Percentiles rank a stretch among this genome's conserved stretches.
Evolutionary conservation across 495 filamentous ascomycete species (phyloP).

Genomic region (Lasiosphaeria hispida): DNA sequence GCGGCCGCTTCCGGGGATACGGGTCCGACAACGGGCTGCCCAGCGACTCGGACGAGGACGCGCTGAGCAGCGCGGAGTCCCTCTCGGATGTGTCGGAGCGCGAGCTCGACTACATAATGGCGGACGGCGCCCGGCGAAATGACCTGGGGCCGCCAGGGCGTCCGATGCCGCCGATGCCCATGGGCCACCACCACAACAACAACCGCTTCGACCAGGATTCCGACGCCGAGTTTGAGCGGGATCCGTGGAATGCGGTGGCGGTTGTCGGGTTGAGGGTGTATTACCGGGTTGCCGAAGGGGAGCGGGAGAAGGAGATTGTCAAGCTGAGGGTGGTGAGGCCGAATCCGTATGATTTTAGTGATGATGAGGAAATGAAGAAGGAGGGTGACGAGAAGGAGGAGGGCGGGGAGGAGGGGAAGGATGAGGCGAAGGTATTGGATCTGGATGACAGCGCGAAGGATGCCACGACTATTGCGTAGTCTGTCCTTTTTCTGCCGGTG

Average conservation of each 20-base stretch:
- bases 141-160: background rate
- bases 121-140: constrained; percentile 2
- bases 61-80: constrained; percentile 33
- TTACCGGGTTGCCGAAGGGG: constrained; percentile 55
- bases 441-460: constrained; percentile 51
- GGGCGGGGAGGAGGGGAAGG: constrained; percentile 20
- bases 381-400: constrained; percentile 8
- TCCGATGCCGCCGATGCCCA: background rate
- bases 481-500: background rate
- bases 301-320: constrained; percentile 45
- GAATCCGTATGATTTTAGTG: constrained; percentile 28
- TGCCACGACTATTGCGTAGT: constrained; percentile 36
- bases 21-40: background rate
- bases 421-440: constrained; percentile 43
- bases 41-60: constrained; percentile 20
- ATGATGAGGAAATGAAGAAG: constrained; percentile 23
- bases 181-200: background rate
- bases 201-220: background rate
- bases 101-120: constrained; percentile 32
- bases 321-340: constrained; percentile 41
- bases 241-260: constrained; percentile 85
- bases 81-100: constrained; percentile 37
- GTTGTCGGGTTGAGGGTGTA: constrained; percentile 78
- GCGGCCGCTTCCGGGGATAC: background rate
- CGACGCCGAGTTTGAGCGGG: constrained; percentile 46